A percentile compares a stretch with the other conserved stretches of the same genome.
phyloP scores from a whole-genome alignment of 495 filamentous ascomycete genomes.

The Tetracladium setigerum region DNA sequence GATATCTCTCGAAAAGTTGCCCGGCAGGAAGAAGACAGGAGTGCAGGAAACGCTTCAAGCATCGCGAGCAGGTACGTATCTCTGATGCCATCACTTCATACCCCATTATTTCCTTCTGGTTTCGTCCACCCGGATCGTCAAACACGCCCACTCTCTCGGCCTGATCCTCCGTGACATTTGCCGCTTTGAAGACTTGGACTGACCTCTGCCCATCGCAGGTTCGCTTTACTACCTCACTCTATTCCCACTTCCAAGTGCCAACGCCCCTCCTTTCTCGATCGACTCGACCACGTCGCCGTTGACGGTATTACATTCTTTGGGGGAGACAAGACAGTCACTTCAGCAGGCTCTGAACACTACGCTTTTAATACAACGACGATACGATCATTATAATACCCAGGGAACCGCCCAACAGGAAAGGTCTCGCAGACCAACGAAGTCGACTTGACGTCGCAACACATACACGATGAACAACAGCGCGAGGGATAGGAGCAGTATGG shows the following conservation, averaged over 20 bases:
- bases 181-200: too few species aligned
- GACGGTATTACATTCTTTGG: too few species aligned
- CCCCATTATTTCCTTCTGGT: constrained; percentile 33
- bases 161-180: constrained; percentile 26
- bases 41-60: constrained; percentile 27
- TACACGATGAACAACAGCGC: constrained; percentile 36
- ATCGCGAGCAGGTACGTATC: constrained; percentile 47
- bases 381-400: background rate
- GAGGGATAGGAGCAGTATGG: constrained; percentile 20
- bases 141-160: constrained; percentile 32
- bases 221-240: constrained; percentile 20
- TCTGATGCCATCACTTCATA: constrained; percentile 31
- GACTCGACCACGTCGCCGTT: constrained; percentile 19
- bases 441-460: constrained; percentile 19
- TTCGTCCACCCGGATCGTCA: constrained; percentile 26
- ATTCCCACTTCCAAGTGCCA: constrained; percentile 17
- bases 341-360: constrained; percentile 50
- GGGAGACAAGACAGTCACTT: constrained; percentile 25
- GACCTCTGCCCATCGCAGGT: constrained; percentile 7
- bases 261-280: constrained; percentile 21
- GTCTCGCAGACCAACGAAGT: constrained; percentile 3
- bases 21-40: constrained; percentile 24
- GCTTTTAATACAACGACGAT: constrained; percentile 12
- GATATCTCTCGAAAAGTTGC: too few species aligned
- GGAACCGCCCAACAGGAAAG: background rate